Percentiles rank a stretch among this genome's conserved stretches.
Conservation (phyloP, 2,329 filamentous ascomycete genomes). For the Aspergillus viridinutans region DNA sequence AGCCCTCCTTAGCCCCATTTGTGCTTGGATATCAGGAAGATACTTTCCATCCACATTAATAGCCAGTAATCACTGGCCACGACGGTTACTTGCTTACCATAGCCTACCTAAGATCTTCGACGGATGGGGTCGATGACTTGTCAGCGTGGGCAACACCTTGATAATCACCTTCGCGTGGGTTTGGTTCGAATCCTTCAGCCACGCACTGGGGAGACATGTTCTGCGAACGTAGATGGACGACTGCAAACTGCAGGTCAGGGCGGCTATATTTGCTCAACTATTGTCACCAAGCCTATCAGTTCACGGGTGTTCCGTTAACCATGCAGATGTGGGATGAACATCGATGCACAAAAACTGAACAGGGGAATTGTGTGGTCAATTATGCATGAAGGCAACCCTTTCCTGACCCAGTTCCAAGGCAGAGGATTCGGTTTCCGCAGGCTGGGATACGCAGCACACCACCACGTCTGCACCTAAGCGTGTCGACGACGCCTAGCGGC, state of each 20-base stretch:
- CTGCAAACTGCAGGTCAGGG: neutral
- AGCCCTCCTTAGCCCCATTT: neutral
- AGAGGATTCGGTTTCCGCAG: neutral
- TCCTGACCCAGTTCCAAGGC: neutral
- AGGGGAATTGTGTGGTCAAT: neutral
- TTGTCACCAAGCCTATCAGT: neutral
- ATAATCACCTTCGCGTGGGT: neutral
- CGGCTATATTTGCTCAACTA: neutral
- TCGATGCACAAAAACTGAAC: neutral
- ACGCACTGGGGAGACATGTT: neutral
- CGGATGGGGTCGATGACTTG: neutral
- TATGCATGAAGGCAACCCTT: neutral
- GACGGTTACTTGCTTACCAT: neutral
- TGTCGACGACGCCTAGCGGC: neutral
- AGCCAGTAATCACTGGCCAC: neutral
- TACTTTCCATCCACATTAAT: neutral
- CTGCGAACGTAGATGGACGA: neutral
- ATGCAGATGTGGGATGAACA: neutral
- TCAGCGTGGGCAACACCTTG: neutral
- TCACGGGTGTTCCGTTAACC: neutral
- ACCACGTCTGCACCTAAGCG: neutral
- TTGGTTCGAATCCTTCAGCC: neutral
- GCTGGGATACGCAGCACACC: neutral
- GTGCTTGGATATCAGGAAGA: neutral
- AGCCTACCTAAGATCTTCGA: neutral